Evolutionary conservation across 441 rosid species (phyloP), one percentile per base, ranked within the genome.

Genomic region (Adansonia rubrostipa): DNA sequence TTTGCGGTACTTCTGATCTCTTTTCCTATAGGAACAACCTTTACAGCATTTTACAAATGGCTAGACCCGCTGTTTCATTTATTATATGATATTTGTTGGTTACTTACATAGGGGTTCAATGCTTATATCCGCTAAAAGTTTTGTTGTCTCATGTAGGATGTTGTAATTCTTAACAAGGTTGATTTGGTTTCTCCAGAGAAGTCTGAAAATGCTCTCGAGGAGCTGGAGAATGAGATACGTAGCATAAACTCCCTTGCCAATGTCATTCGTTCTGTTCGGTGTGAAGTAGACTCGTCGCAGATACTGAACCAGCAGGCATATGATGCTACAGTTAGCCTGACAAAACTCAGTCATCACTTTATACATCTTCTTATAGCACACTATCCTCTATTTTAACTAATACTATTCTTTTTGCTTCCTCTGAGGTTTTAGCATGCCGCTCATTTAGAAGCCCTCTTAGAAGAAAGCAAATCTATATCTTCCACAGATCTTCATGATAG

Each of bases 101-200:
- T 48, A 33, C 9, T 28, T 63, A 63, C 47, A 45, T 54, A 47
- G 80, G 36, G 17, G 15, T 67, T 77, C 10, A 50, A 47, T 13
- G 65, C 67, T 47, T 71, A 33, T 57, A 60, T 36, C 44, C 69
- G 57, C 85, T 80, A 74, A 84, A 58, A 68, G 28, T 24, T 79
- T 67, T 71, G 24, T 83, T 57, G 73, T 76, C 63, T 73, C 70
- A 77, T 91, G 89, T 82, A 94, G 99, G 98, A 96, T 83, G 91
- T 93, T 68, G 84, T 96, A 65, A 87, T 96, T 80, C 95, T 94
- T 88, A 96, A 96, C 89, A 96, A 96, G 90, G 89, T 94, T 81
- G 98, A 96, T 87, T 89, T 96, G 92, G 87, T 92, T 86, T 88
- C 91, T 80, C 80, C 71, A 57, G 91, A 87, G 78, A 85, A 80